A percentile compares a stretch with the other conserved stretches of the same genome.
Conservation (phyloP, 345 rosid genomes). For the Lepidium aucheri region DNA sequence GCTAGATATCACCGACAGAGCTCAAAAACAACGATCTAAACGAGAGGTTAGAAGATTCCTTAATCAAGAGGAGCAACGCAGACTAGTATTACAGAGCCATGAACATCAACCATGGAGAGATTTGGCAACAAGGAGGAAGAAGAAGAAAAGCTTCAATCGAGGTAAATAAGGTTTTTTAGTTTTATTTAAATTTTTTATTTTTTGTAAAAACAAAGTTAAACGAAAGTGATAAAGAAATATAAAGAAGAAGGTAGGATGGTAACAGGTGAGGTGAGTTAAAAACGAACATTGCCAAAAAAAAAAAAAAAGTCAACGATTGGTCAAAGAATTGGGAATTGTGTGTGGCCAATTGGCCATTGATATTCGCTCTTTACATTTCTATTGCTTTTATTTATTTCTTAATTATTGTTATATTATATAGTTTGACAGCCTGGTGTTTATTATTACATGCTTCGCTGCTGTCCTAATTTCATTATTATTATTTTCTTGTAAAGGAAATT, state of each 20-base stretch:
- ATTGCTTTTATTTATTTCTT: not conserved
- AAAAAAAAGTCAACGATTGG: slow-evolving; percentile 19
- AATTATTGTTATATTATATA: not conserved
- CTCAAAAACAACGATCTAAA: slow-evolving; percentile 1
- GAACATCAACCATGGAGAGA: not conserved
- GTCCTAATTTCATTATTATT: not conserved
- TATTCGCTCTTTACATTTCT: not conserved
- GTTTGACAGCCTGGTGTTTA: not conserved
- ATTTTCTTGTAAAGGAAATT: not conserved
- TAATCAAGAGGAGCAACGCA: not conserved
- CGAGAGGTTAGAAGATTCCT: not conserved
- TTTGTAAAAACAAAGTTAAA: not conserved
- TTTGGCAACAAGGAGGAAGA: not conserved
- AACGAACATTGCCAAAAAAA: too few species aligned
- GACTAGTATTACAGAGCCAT: not conserved
- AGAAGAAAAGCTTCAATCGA: not conserved
- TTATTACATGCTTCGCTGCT: slow-evolving; percentile 1
- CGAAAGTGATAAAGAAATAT: not conserved
- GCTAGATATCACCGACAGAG: not conserved
- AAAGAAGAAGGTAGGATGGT: slow-evolving; percentile 1
- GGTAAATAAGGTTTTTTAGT: slow-evolving; percentile 7
- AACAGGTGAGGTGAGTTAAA: not conserved
- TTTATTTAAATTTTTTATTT: not conserved
- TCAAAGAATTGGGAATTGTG: slow-evolving; percentile 17
- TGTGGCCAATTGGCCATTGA: not conserved